A percentile compares a stretch with the other conserved stretches of the same genome.
phyloP scores from a whole-genome alignment of 2,329 filamentous ascomycete genomes.

The Diaporthe nobilis region DNA sequence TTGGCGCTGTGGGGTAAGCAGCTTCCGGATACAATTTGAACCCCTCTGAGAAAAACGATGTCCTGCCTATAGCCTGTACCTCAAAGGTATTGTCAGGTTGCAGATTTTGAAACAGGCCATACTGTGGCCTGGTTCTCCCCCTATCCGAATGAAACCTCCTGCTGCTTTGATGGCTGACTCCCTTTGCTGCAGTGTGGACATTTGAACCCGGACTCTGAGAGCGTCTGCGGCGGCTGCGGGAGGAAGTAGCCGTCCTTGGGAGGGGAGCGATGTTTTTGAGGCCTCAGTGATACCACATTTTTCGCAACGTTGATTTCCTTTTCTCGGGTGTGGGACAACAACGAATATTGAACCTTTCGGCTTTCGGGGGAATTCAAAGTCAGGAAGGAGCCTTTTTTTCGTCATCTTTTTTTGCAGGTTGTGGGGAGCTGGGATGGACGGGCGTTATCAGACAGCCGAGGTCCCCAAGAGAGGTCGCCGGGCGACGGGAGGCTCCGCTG shows the following conservation, averaged over 20 bases:
- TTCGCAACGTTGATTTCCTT: neutral
- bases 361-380: neutral
- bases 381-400: neutral
- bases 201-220: constrained; percentile 41
- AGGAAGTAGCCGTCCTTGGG: constrained; percentile 28
- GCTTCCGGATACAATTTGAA: too few species aligned
- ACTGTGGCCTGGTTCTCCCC: too few species aligned
- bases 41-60: too few species aligned
- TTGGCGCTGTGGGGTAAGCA: constrained; percentile 31
- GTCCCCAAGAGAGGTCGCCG: constrained; percentile 16
- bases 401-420: neutral
- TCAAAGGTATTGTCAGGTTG: too few species aligned
- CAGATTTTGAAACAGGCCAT: too few species aligned
- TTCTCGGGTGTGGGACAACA: neutral
- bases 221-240: constrained; percentile 36
- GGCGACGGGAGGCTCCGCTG: constrained; percentile 20
- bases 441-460: constrained; percentile 16
- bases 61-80: too few species aligned
- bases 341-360: neutral
- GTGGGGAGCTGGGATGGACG: constrained; percentile 1
- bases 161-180: too few species aligned
- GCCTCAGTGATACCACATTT: constrained; percentile 21
- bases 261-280: constrained; percentile 5
- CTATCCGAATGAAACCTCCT: too few species aligned
- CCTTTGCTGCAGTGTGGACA: constrained; percentile 24